These are phyloP conservation scores for Pichia sp. DNA, from an alignment of 1,139 yeast species.

Conservation along the genomic window DNA sequence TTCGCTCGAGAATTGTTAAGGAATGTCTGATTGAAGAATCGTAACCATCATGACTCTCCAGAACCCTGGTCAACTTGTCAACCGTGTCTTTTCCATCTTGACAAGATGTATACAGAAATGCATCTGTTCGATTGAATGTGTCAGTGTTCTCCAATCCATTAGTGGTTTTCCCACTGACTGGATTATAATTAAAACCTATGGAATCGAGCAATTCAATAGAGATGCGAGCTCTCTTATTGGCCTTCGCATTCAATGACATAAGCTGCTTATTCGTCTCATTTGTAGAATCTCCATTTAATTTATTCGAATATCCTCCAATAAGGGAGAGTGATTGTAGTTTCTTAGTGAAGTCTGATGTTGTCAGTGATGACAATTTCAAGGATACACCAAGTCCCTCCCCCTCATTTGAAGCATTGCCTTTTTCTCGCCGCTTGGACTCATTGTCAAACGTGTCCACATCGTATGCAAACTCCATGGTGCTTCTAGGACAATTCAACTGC, in stretches of 20 bases:
- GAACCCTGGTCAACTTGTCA: conserved; percentile 35
- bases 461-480: conserved; percentile 10
- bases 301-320: conserved; percentile 2
- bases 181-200: conserved; percentile 7
- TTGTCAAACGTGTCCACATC: conserved; percentile 8
- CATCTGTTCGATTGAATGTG: conserved; percentile 8
- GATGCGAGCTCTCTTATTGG: conserved; percentile 35
- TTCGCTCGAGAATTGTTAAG: conserved; percentile 40
- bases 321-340: conserved; percentile 9
- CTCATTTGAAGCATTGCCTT: background rate
- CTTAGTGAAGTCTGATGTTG: conserved; percentile 10
- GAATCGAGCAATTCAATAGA: conserved; percentile 20
- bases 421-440: background rate
- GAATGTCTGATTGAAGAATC: conserved; percentile 46
- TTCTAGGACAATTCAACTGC: no score
- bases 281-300: background rate
- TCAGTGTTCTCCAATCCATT: background rate
- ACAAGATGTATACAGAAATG: conserved; percentile 8
- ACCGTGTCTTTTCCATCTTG: conserved; percentile 33
- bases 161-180: conserved; percentile 1
- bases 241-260: conserved; percentile 13
- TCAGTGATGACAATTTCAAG: conserved; percentile 5
- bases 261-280: background rate
- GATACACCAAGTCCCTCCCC: conserved; percentile 1
- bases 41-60: conserved; percentile 21